Evolutionary conservation across 805 yeast genomes (phyloP), one percentile per base, ranked within the genome.

Genomic region (Suhomyces faveliae): DNA sequence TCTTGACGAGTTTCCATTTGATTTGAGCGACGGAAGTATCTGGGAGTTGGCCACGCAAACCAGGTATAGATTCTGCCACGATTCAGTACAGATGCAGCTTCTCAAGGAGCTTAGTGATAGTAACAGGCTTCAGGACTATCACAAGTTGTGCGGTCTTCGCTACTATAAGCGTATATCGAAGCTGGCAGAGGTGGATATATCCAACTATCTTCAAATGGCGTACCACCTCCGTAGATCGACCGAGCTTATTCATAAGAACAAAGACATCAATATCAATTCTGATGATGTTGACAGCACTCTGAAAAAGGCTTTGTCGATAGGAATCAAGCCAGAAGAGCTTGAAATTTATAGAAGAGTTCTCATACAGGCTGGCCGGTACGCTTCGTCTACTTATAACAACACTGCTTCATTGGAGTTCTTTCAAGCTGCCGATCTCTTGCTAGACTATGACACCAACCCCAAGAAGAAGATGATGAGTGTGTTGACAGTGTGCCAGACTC

Each of bases 121-220:
- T 0, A 55, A 56, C 1, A 71, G 71, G 40, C 57, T 67, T 2
- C 57, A 59, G 9, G 57, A 59, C 9, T 59, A 58, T 27, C 78
- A 76, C 45, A 62, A 72, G 33, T 45, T 55, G 7, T 70, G 76
- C 57, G 83, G 81, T 1, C 51, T 78, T 42, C 59, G 79, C n/a
- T 53, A 67, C 27, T 64, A 63, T 40, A 62, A 66, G 39, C 54
- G 55, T 12, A 35, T 58, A 6, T 47, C 53, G 1, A 55, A 54
- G 21, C 58, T 55, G 17, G 43, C 48, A 2, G 40, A 48, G n/a
- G 40, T 50, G 7, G 56, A 51, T 35, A 51, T 62, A 11, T 47
- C 60, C 13, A 56, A 57, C 4, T 68, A 67, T 40, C 60, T 71
- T 21, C 59, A 57, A 29, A 67, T 74, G 62, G 76, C 78, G 1